Base-by-base conservation (phyloP, 2,329 filamentous ascomycete genomes). In the Cordyceps militaris region DNA sequence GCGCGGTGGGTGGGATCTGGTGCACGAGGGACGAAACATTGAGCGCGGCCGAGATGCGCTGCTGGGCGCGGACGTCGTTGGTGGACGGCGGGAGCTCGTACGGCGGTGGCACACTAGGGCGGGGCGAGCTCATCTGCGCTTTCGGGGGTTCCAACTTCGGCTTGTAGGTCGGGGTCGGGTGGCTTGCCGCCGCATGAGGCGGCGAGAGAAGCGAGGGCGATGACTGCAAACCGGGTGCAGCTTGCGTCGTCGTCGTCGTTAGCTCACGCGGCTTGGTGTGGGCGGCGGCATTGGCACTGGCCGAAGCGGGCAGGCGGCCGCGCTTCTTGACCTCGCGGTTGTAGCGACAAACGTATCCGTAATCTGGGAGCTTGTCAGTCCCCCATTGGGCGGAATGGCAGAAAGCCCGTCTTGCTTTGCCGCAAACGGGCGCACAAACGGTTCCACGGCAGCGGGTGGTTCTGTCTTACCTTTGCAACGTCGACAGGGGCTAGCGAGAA, bases 281-380 rank as follows among this genome's bases (percentile, higher is more conserved):
- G 24, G 32, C 10, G 5, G n/a, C 13, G 24, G 21, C n/a, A 28
- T 36, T 24, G 30, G 56, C 42, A 16, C 49, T 54, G 30, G 59
- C 51, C 19, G 66, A 67, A 36, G 62, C 62, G 21, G 70, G 71
- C 23, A 68, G 61, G 11, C 71, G 69, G 7, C 71, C 71, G 24
- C 71, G 63, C 57, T 72, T 73, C 63, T 72, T 72, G 23, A 73
- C 64, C 38, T 70, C 64, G 23, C 71, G 67, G 30, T 71, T 69
- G 56, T 74, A 74, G 16, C 66, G 65, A 56, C 71, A 74, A 19
- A 66, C 64, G 51, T 73, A 72, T 7, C 70, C 70, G 60, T 74
- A 73, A 42, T 74, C 71, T 73, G 38, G 9, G 40, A 24, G 21
- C 14, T 23, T 53, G 47, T 43, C 9, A 44, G 53, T 28, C 4